These are phyloP conservation scores for Kingdonia uniflora DNA, from an alignment of 164 flowering plant species.

Conservation along the genomic window DNA sequence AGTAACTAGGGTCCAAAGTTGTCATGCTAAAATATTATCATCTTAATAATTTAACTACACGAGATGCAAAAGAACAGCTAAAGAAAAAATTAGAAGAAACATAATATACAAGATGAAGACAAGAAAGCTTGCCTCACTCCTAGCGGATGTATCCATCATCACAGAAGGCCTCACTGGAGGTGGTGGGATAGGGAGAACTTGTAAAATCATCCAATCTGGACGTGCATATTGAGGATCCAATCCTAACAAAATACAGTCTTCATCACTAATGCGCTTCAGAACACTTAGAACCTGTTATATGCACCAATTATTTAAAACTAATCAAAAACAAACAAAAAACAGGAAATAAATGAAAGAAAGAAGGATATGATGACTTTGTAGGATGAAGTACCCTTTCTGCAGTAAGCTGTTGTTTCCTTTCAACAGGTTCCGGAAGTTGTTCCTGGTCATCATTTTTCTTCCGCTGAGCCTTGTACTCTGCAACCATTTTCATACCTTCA, in stretches of 20 bases:
- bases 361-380: background rate
- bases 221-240: conserved; percentile 90
- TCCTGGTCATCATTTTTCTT: conserved; percentile 91
- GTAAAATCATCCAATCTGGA: conserved; percentile 99
- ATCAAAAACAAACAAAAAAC: background rate
- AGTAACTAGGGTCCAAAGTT: too few species aligned
- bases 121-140: conserved; percentile 77
- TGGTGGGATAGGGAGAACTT: conserved; percentile 97
- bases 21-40: too few species aligned
- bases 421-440: conserved; percentile 97
- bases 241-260: conserved; percentile 71
- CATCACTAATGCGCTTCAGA: conserved; percentile 91
- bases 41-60: too few species aligned
- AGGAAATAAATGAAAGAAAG: background rate
- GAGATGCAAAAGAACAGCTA: too few species aligned
- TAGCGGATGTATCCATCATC: conserved; percentile 97
- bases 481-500: conserved; percentile 99
- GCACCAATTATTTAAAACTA: conserved; percentile 1
- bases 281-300: conserved; percentile 69
- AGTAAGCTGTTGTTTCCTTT: conserved; percentile 87
- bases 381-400: conserved; percentile 63
- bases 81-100: too few species aligned
- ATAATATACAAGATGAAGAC: background rate
- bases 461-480: conserved; percentile 80
- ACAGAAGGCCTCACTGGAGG: conserved; percentile 99